Percentiles rank a stretch among this genome's conserved stretches.
Conservation (phyloP, 108 stramenopile genomes). For the Nitzschia palea region DNA sequence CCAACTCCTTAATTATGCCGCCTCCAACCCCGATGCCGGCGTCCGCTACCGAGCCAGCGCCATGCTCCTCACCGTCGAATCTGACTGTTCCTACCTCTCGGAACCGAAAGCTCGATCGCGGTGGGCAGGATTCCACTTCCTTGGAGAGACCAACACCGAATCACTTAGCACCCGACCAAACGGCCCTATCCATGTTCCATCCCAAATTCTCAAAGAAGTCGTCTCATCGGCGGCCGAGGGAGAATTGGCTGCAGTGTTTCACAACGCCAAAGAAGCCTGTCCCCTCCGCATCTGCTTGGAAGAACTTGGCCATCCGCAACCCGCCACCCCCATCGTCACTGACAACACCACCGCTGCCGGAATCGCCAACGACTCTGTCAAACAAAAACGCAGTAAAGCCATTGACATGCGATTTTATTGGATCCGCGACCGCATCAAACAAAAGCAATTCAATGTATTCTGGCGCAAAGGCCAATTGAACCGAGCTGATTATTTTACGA, state of each 20-base stretch:
- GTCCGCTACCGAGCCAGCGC: slow-evolving; percentile 37
- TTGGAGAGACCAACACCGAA: no score
- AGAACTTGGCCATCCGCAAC: no score
- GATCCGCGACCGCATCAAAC: slow-evolving; percentile 15
- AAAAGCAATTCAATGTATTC: slow-evolving; percentile 7
- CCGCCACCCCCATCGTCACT: no score
- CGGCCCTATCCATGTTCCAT: slow-evolving; percentile 27
- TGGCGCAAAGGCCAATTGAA: no score
- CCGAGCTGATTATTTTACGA: slow-evolving; percentile 23
- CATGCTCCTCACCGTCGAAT: slow-evolving; percentile 46
- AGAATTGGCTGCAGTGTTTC: slow-evolving; percentile 29
- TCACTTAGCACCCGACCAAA: no score
- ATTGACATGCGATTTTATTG: no score
- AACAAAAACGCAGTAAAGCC: no score
- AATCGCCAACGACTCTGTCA: slow-evolving; percentile 33
- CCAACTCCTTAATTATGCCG: slow-evolving; percentile 48
- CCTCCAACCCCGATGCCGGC: slow-evolving; percentile 44
- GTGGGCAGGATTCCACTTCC: no score
- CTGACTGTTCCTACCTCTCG: no score
- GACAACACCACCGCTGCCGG: slow-evolving; percentile 47
- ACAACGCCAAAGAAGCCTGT: no score
- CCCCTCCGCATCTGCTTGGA: no score
- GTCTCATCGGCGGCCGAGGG: slow-evolving; percentile 46
- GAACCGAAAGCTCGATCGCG: no score
- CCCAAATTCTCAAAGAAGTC: slow-evolving; percentile 13